These are phyloP conservation scores for Cladosporium halotolerans DNA, from an alignment of 2,329 filamentous ascomycete species.

Conservation along the genomic window DNA sequence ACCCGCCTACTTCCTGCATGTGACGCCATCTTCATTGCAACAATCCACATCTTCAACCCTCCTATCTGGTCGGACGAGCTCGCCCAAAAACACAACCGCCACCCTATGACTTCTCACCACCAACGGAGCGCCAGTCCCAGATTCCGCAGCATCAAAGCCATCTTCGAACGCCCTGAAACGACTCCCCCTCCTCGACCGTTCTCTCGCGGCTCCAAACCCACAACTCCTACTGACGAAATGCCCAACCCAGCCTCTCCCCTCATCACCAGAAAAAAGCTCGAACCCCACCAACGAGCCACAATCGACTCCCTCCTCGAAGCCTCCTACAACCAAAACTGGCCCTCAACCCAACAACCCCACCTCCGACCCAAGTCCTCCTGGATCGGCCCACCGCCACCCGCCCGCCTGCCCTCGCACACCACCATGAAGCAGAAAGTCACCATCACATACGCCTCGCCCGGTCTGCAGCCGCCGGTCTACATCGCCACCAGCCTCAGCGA, in stretches of 20 bases:
- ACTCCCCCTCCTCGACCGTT: background rate
- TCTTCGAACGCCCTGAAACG: constrained; percentile 6
- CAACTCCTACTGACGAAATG: constrained; percentile 4
- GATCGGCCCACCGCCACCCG: constrained; percentile 24
- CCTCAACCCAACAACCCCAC: background rate
- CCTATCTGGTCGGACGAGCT: background rate
- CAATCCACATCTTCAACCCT: constrained; percentile 1
- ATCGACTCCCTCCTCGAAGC: constrained; percentile 7
- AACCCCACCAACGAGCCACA: background rate
- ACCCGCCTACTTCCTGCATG: background rate
- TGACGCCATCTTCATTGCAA: background rate
- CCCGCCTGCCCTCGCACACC: constrained; percentile 12
- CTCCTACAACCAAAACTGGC: background rate
- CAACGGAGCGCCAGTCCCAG: constrained; percentile 6
- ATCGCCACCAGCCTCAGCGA: constrained; percentile 63
- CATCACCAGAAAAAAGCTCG: constrained; percentile 1
- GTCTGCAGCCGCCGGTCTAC: constrained; percentile 60
- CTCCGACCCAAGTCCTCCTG: constrained; percentile 20
- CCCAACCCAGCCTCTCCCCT: background rate
- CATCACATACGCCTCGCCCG: constrained; percentile 56
- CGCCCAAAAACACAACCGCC: background rate
- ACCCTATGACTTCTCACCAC: constrained; percentile 7
- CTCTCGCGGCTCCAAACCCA: background rate
- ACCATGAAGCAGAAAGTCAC: constrained; percentile 40
- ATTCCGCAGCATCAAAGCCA: constrained; percentile 11